These are phyloP conservation scores for Barnettozyma pratensis DNA, from an alignment of 805 yeast species.

Conservation along the genomic window DNA sequence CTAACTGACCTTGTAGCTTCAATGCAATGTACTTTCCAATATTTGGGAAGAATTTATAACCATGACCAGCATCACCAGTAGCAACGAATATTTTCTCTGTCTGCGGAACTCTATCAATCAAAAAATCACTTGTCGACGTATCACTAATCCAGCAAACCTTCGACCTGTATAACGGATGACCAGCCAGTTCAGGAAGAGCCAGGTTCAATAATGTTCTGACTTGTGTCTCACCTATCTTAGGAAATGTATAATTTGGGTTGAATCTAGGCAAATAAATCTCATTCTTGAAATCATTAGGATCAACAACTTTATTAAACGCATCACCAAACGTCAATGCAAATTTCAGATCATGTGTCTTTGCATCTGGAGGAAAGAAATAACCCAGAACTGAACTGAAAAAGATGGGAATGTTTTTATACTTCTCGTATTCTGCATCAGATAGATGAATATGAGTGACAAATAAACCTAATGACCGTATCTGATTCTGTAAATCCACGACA, in stretches of 20 bases:
- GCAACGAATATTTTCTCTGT: slow-evolving; percentile 33
- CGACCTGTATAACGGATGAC: slow-evolving; percentile 27
- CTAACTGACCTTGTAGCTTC: slow-evolving; percentile 28
- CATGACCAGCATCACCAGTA: slow-evolving; percentile 46
- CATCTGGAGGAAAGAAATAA: slow-evolving; percentile 45
- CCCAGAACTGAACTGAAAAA: slow-evolving; percentile 39
- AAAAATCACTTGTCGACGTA: slow-evolving; percentile 35
- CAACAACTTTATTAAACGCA: slow-evolving; percentile 22
- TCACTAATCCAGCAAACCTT: slow-evolving; percentile 40
- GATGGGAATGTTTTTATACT: slow-evolving; percentile 35
- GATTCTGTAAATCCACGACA: slow-evolving; percentile 28
- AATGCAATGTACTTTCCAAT: slow-evolving; percentile 38
- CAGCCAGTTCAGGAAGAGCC: slow-evolving; percentile 36
- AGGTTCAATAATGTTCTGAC: slow-evolving; percentile 26
- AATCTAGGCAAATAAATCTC: slow-evolving; percentile 33
- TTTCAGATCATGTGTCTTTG: slow-evolving; percentile 30
- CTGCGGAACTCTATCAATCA: slow-evolving; percentile 35
- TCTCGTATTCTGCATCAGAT: slow-evolving; percentile 30
- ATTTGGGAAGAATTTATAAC: slow-evolving; percentile 40
- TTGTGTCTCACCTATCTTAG: slow-evolving; percentile 25
- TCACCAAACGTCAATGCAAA: slow-evolving; percentile 30
- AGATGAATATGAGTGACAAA: slow-evolving; percentile 34
- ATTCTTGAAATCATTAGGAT: slow-evolving; percentile 13
- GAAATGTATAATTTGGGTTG: slow-evolving; percentile 30
- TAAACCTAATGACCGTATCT: slow-evolving; percentile 33